Evolutionary conservation across 257 asterid genomes (phyloP).

Genomic region (Solanum sitiens): DNA sequence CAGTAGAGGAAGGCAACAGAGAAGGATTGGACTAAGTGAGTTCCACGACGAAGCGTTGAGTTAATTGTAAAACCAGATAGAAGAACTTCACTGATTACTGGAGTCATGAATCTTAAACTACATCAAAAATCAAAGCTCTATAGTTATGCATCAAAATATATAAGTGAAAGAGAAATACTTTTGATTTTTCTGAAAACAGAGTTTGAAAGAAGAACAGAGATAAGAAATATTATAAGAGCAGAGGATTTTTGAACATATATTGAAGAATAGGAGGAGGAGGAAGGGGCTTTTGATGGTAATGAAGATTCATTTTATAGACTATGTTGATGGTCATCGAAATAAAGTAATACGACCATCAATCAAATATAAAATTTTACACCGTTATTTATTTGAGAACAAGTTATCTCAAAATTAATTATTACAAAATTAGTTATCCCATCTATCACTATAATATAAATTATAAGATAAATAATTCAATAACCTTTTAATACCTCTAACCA

Average conservation of each 20-base stretch:
- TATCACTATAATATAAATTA: too few species aligned
- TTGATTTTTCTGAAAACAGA: neutral
- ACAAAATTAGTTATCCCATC: fast-evolving
- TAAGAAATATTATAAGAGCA: neutral
- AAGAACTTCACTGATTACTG: conserved; percentile 25
- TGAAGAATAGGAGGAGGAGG: neutral
- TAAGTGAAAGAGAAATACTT: neutral
- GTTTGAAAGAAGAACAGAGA: neutral
- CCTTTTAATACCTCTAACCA: too few species aligned
- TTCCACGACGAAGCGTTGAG: conserved; percentile 36
- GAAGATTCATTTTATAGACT: neutral
- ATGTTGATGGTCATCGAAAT: neutral
- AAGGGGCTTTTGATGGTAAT: neutral
- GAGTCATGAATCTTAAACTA: conserved; percentile 18
- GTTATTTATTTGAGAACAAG: too few species aligned
- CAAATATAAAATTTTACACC: neutral
- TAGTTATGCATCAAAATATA: neutral
- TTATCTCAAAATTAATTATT: fast-evolving
- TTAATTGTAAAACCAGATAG: conserved; percentile 24
- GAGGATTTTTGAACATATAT: neutral
- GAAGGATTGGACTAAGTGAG: conserved; percentile 33
- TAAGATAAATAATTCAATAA: too few species aligned
- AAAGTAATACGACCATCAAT: neutral
- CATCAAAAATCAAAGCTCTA: neutral
- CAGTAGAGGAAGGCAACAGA: conserved; percentile 37